Evolutionary conservation across 306 rosid genomes (phyloP).

Genomic region (Vigna trinervia): DNA sequence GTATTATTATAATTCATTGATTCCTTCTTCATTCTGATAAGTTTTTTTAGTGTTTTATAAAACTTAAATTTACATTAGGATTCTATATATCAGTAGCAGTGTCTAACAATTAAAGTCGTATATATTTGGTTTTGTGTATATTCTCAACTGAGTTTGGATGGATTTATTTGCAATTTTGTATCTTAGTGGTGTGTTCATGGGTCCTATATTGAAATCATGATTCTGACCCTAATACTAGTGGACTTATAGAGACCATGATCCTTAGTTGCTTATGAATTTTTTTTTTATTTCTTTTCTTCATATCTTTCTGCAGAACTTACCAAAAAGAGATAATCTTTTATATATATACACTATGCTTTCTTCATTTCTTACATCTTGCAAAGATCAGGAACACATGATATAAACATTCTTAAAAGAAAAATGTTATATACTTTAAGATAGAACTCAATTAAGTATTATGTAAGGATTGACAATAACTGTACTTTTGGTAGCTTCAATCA

Average conservation of each 20-base stretch:
- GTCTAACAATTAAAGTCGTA: background rate
- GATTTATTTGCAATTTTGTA: constrained; percentile 63
- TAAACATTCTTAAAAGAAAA: background rate
- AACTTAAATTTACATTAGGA: no score
- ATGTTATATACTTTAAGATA: background rate
- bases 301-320: constrained; percentile 29
- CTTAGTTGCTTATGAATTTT: constrained; percentile 40
- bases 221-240: constrained; percentile 62
- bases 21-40: no score
- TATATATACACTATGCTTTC: background rate
- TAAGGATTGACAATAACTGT: background rate
- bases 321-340: constrained; percentile 37
- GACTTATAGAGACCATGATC: constrained; percentile 58
- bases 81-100: no score
- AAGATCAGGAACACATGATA: constrained; percentile 5
- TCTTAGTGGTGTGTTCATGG: constrained; percentile 66
- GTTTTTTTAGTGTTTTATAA: no score
- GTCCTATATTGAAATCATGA: constrained; percentile 70
- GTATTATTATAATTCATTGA: no score
- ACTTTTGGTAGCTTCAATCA: background rate
- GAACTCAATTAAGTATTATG: background rate
- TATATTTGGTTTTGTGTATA: constrained; percentile 48
- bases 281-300: constrained; percentile 28
- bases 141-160: constrained; percentile 47
- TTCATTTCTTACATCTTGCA: constrained; percentile 14